Conservation (phyloP, 2,329 filamentous ascomycete species). For the Zasmidium cellare region DNA sequence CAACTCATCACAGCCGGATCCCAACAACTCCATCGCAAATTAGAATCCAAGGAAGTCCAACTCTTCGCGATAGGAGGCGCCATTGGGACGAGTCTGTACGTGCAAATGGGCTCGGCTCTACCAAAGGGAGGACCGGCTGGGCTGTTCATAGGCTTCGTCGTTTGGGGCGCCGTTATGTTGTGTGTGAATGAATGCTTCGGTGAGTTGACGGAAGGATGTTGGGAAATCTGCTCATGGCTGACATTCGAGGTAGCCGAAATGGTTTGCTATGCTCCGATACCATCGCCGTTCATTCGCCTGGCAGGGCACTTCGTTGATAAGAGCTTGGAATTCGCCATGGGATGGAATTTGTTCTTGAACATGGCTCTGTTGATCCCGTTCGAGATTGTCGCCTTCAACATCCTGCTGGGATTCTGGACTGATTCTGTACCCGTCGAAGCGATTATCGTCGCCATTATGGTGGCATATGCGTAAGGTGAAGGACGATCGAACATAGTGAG, state of each 20-base stretch:
- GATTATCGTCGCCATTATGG: slow-evolving; percentile 61
- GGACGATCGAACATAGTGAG: not conserved
- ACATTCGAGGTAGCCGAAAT: slow-evolving; percentile 53
- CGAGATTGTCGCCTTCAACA: slow-evolving; percentile 47
- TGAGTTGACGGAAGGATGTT: not conserved
- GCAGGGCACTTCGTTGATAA: slow-evolving; percentile 73
- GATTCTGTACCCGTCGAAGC: slow-evolving; percentile 51
- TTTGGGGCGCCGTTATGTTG: slow-evolving; percentile 28
- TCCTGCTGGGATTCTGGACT: slow-evolving; percentile 40
- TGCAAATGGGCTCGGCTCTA: slow-evolving; percentile 16
- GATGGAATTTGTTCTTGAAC: slow-evolving; percentile 40
- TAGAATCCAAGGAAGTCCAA: slow-evolving; percentile 15
- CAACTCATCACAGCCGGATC: slow-evolving; percentile 1
- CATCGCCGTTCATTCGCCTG: slow-evolving; percentile 74
- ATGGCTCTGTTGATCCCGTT: slow-evolving; percentile 51
- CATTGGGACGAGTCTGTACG: slow-evolving; percentile 16
- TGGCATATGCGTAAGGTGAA: slow-evolving; percentile 49
- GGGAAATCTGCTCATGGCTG: not conserved
- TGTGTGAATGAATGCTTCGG: slow-evolving; percentile 21
- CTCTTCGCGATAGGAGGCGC: slow-evolving; percentile 17
- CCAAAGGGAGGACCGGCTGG: slow-evolving; percentile 44
- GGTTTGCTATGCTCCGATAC: slow-evolving; percentile 73
- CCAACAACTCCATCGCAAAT: slow-evolving; percentile 13
- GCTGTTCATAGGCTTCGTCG: slow-evolving; percentile 38
- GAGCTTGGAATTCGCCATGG: slow-evolving; percentile 59